Evolutionary conservation across 495 filamentous ascomycete genomes (phyloP), one percentile per base, ranked within the genome.

Genomic region (Penicillium pulvis): DNA sequence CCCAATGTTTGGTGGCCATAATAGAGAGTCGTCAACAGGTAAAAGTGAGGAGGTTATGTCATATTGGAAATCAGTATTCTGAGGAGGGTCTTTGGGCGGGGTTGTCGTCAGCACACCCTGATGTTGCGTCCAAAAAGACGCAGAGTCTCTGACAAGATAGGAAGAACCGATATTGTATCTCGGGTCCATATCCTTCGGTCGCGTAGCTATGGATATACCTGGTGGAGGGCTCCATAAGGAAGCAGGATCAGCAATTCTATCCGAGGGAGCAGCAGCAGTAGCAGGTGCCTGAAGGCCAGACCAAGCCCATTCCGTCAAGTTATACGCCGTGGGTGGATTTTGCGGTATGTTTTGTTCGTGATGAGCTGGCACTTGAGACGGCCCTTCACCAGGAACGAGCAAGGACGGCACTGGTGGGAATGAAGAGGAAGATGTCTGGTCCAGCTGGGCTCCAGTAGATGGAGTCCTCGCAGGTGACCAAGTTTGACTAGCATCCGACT

Each of bases 101-200:
- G 28, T 28, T 14, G 53, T 56, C 9, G 41, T 45, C 2, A 59
- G 3, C n/a, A 42, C 10, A 12, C 57, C 45, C 6, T 53, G 43
- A 28, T 57, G 48, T 24, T 59, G 53, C 16, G 47, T 56, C 61
- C 61, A 63, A 36, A 63, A 63, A 1, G 52, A 24, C 0, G 61
- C 57, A 6, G 61, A 45, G 45, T 64, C 50, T 14, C 54, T 39
- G 14, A 64, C 36, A 19, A 57, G 54, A 42, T 51, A 48, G 11
- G 42, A 49, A 7, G 36, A 1, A 28, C 17, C 45, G 6, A n/a
- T 45, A n/a, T 55, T 44, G 16, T 49, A 49, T 4, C 19, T 47
- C 0, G 23, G 6, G 2, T 46, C 50, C 5, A 30, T 16, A 45
- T 54, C 53, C 19, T 57, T 45, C 28, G 57, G 57, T 33, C 33